Conservation (phyloP, 306 rosid species). For the Cicer chorassanicum region DNA sequence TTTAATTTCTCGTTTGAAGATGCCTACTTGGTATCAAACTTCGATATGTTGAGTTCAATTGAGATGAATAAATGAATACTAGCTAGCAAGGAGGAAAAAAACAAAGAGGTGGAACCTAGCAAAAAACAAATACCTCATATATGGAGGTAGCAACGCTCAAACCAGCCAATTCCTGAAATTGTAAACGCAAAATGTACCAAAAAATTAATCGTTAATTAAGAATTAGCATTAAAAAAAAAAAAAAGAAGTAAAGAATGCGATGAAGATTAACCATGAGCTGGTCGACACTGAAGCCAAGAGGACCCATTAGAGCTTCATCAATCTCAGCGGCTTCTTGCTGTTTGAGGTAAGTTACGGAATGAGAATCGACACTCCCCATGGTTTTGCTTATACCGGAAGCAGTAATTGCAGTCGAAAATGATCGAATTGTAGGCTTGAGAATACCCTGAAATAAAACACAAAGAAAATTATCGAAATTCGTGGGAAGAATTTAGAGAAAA, state of each 20-base stretch:
- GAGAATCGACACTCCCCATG: slow-evolving; percentile 56
- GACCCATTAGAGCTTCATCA: slow-evolving; percentile 93
- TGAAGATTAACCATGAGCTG: slow-evolving; percentile 77
- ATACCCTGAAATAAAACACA: slow-evolving; percentile 50
- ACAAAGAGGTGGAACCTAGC: too few relatives aligned
- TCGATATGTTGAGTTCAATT: neutral
- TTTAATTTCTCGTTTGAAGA: too few relatives aligned
- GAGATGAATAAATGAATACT: neutral
- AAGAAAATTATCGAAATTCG: neutral
- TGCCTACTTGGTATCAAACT: too few relatives aligned
- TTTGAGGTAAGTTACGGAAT: slow-evolving; percentile 64
- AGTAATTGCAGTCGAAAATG: slow-evolving; percentile 43
- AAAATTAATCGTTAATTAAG: slow-evolving; percentile 7
- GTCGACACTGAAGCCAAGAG: slow-evolving; percentile 87
- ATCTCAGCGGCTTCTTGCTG: slow-evolving; percentile 91
- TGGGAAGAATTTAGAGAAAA: neutral
- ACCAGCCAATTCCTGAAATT: slow-evolving; percentile 91
- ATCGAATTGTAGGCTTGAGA: slow-evolving; percentile 54
- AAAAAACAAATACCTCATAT: slow-evolving; percentile 67
- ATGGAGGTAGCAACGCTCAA: slow-evolving; percentile 87
- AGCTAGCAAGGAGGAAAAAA: neutral
- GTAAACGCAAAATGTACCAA: neutral
- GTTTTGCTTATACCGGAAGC: slow-evolving; percentile 1
- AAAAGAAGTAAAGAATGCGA: neutral
- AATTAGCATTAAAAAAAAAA: neutral